Base-by-base conservation (phyloP, 345 rosid genomes). In the Balakata baccata region DNA sequence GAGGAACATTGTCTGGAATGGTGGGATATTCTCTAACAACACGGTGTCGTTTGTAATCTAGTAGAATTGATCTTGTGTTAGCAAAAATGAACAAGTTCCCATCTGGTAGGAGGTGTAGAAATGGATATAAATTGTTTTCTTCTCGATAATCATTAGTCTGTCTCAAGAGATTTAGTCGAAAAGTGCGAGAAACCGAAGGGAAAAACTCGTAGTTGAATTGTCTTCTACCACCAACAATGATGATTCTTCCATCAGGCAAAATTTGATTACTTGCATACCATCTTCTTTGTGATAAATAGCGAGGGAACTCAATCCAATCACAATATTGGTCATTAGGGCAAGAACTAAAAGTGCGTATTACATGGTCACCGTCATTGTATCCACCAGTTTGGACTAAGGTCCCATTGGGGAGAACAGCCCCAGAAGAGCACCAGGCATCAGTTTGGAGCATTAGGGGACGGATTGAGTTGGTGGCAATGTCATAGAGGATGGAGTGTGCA, bases 401-500 rank as follows among this genome's bases (percentile, higher is more conserved):
- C 43, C 98, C 97, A 11, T 87, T 74, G 0, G 92, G 86, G 56
- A 85, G 81, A 17, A 89, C 79, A 0, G 97, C 83, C 0, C 97
- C 98, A 0, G 97, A 94, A 0, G 98, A 94, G 83, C 98, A 90
- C 97, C 97, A 94, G 16, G 92, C 85, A 74, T 94, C 97, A 11
- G 86, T 90, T 11, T 69, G 85, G 51, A 92, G 84, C 79, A 73
- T 84, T 0, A 94, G 83, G 12, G 98, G 92, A 0, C 90, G 93
- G 60, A 75, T 86, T 0, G 81, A 70, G 73, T 90, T 87, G 29
- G 88, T 82, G 58, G 52, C 22, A 54, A 86, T 67, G 63, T 94
- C 93, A 52, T 89, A 94, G 39, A 90, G 79, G n/a, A 92, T 62
- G 7, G 97, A 90, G 70, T 94, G 98, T 4, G 97, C 98, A 0